Percentiles rank a stretch among this genome's conserved stretches.
These are phyloP conservation scores for Friedmanniomyces endolithicus DNA, from an alignment of 495 filamentous ascomycete species.

Conservation along the genomic window DNA sequence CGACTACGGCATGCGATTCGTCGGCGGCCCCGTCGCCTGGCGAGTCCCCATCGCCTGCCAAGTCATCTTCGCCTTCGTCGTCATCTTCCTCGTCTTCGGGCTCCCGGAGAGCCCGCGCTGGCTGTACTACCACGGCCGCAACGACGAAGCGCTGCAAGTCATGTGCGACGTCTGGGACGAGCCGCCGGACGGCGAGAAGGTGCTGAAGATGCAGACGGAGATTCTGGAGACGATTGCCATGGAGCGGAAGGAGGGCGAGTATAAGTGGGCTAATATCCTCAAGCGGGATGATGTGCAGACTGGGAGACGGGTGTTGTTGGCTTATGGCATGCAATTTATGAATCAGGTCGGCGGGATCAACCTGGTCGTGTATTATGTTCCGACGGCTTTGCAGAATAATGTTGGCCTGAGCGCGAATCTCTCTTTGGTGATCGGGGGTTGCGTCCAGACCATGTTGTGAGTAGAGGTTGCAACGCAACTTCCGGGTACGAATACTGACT, in stretches of 20 bases:
- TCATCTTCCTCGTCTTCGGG: conserved; percentile 28
- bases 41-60: conserved; percentile 27
- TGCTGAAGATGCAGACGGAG: conserved; percentile 33
- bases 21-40: conserved; percentile 24
- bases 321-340: conserved; percentile 34
- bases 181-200: conserved; percentile 31
- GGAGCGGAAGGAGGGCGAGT: conserved; percentile 35
- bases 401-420: conserved; percentile 24
- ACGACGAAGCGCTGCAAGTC: conserved; percentile 37
- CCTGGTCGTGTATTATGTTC: conserved; percentile 27
- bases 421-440: conserved; percentile 26
- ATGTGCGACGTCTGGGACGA: conserved; percentile 39
- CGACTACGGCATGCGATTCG: conserved; percentile 23
- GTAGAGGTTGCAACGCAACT: not conserved
- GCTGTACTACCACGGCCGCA: conserved; percentile 31
- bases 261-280: conserved; percentile 38
- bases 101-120: conserved; percentile 27
- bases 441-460: conserved; percentile 19
- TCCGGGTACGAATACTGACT: conserved; percentile 17
- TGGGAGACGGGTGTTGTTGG: conserved; percentile 38
- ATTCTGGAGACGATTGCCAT: conserved; percentile 37
- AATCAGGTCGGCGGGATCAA: conserved; percentile 26
- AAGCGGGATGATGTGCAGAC: conserved; percentile 41
- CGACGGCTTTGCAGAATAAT: conserved; percentile 24
- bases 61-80: conserved; percentile 24